Evolutionary conservation across 2,329 filamentous ascomycete species (phyloP), one percentile per base, ranked within the genome.

Genomic region (Achaetomium macrosporum): DNA sequence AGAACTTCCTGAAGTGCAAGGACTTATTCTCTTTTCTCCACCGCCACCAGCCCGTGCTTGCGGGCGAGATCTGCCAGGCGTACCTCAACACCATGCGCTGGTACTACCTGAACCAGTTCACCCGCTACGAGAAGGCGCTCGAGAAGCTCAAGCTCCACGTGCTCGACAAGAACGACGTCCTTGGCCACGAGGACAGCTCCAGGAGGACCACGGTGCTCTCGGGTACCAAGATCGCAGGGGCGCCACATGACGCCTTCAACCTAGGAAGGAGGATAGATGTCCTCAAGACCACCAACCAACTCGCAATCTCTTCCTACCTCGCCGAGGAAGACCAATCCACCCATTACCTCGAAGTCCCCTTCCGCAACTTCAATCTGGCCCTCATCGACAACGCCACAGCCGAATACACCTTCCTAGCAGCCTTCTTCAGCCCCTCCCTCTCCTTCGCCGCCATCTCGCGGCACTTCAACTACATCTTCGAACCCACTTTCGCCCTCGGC

Each of bases 21-120:
- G 90, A 96, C 33, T 74, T 96, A 0, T 99, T 85, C 69, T 78
- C 82, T 6, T 99, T 97, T 65, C 76, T 99, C 31, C 83, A 89
- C 55, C 84, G 82, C 61, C 87, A 92, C 59, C 90, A 97, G 63
- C 75, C 87, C 1, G 77, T 82, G n/a, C 81, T 99, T 6, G 90
- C 89, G 9, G 85, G 91, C 49, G 89, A 99, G 69, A 95, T 99
- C 59, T 84, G 84, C 9, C 87, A 90, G 66, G 93, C 95, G 3
- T 99, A 99, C 65, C 85, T 95, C 73, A 96, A 96, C 68, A 99
- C 95, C 0, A 99, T 99, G 90, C 83, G 90, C 49, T 99, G 93
- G 93, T 99, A 99, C 66, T 97, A 97, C 66, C 73, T 87, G 49
- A 93, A 87, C 59, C 89, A 96, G 67, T 99, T 99, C 66, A 84